A percentile compares a stretch with the other conserved stretches of the same genome.
phyloP scores from a whole-genome alignment of 2,329 filamentous ascomycete genomes.

The Coniochaeta sp. region DNA sequence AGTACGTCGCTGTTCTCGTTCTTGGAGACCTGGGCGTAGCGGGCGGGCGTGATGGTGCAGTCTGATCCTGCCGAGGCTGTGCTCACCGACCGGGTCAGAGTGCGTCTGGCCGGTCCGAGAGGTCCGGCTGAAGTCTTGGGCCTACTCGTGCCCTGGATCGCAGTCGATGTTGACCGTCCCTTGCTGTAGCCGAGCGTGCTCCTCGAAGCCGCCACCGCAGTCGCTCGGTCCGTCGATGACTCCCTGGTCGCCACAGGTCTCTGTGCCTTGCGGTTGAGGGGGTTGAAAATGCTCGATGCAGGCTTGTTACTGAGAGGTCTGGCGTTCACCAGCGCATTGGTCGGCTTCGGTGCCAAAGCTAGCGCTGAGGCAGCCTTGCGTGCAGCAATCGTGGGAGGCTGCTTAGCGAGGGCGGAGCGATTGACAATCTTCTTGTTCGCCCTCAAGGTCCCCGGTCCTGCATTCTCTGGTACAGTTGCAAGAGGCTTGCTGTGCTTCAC shows the following conservation, averaged over 20 bases:
- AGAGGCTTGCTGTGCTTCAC: conserved; percentile 19
- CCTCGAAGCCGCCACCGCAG: conserved; percentile 62
- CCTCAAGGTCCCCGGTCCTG: conserved; percentile 1
- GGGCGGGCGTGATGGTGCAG: conserved; percentile 41
- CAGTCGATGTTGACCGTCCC: conserved; percentile 53
- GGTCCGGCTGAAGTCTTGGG: conserved; percentile 6
- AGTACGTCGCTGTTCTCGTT: conserved; percentile 17
- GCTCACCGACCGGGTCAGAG: conserved; percentile 25
- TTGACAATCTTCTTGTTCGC: conserved; percentile 14
- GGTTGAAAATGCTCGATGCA: conserved; percentile 14
- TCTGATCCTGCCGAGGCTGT: conserved; percentile 30
- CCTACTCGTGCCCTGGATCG: conserved; percentile 26
- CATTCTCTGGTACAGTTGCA: conserved; percentile 4
- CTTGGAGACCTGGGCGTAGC: conserved; percentile 23
- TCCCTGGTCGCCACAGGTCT: conserved; percentile 35
- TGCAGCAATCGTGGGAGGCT: conserved; percentile 45
- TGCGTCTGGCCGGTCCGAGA: conserved; percentile 10
- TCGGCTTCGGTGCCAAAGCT: conserved; percentile 27
- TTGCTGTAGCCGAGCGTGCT: conserved; percentile 82
- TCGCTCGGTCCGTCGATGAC: conserved; percentile 48
- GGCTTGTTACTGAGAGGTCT: conserved; percentile 6
- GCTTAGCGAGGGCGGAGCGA: conserved; percentile 8
- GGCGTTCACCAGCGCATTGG: conserved; percentile 17
- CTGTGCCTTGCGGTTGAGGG: conserved; percentile 22
- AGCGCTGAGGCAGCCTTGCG: conserved; percentile 48